These are phyloP conservation scores for Podospora fimiseda DNA, from an alignment of 495 filamentous ascomycete genomes.

Conservation along the genomic window DNA sequence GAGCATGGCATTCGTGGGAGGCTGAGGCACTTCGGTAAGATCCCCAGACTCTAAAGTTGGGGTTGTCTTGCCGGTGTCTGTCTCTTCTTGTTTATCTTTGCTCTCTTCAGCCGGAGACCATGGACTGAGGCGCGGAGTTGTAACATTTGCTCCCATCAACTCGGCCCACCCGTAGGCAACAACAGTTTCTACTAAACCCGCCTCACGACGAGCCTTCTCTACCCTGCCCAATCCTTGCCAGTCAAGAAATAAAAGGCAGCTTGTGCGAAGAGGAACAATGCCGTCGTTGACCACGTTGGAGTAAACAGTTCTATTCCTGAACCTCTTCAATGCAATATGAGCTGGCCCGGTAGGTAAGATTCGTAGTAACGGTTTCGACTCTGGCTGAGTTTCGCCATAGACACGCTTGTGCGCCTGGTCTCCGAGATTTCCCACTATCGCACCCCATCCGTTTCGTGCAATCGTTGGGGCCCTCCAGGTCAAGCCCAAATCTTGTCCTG, in stretches of 20 bases:
- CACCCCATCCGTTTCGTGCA: constrained; percentile 79
- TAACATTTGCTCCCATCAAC: constrained; percentile 67
- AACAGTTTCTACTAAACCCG: constrained; percentile 83
- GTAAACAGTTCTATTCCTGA: constrained; percentile 87
- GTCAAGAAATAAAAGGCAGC: constrained; percentile 92
- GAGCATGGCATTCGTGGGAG: constrained; percentile 45
- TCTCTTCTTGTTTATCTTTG: constrained; percentile 16
- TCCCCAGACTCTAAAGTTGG: constrained; percentile 18
- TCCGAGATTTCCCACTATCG: constrained; percentile 72
- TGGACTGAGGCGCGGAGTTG: constrained; percentile 28
- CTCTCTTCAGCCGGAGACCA: constrained; percentile 27
- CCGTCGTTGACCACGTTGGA: constrained; percentile 98
- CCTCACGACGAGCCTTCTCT: constrained; percentile 89
- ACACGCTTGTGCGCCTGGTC: constrained; percentile 57
- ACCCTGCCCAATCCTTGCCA: constrained; percentile 92
- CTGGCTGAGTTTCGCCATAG: constrained; percentile 59
- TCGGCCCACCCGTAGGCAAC: constrained; percentile 94
- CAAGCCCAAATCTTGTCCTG: constrained; percentile 88
- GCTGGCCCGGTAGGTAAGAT: constrained; percentile 92
- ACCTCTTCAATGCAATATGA: constrained; percentile 76
- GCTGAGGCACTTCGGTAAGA: constrained; percentile 52
- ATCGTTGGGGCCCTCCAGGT: constrained; percentile 87
- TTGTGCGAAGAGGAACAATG: constrained; percentile 90
- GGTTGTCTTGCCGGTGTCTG: constrained; percentile 21
- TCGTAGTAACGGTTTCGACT: constrained; percentile 81